Percentiles rank a stretch among this genome's conserved stretches.
Evolutionary conservation across 2,329 filamentous ascomycete species (phyloP).

Genomic region (Aquanectria penicillioides): DNA sequence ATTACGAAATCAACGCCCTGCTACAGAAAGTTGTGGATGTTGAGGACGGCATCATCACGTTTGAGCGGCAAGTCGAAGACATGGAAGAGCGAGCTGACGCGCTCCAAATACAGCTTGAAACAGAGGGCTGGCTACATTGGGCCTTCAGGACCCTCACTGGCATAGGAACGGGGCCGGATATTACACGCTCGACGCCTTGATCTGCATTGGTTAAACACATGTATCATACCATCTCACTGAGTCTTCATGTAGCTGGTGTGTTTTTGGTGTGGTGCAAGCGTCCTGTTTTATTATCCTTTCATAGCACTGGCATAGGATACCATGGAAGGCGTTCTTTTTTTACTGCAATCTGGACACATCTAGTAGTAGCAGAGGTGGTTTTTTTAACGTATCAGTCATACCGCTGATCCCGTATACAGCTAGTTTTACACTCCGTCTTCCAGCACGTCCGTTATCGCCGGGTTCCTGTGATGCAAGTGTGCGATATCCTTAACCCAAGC

Average conservation of each 20-base stretch:
- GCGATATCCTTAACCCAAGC: conserved; percentile 30
- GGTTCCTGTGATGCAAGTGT: conserved; percentile 30
- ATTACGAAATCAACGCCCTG: conserved; percentile 90
- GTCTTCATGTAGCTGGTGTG: background rate
- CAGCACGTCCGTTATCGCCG: conserved; percentile 24
- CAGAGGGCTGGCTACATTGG: conserved; percentile 73
- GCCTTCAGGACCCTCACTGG: conserved; percentile 69
- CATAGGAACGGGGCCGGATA: conserved; percentile 68
- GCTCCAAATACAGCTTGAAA: conserved; percentile 70
- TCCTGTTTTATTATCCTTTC: conserved; percentile 23
- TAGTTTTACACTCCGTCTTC: conserved; percentile 39
- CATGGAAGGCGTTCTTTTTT: conserved; percentile 16
- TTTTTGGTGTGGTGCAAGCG: background rate
- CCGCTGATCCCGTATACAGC: conserved; percentile 34
- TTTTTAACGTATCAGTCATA: conserved; percentile 26
- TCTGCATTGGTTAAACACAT: background rate
- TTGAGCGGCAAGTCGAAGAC: conserved; percentile 80
- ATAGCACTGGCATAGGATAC: conserved; percentile 10
- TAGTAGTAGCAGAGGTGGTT: conserved; percentile 30
- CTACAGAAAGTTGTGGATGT: conserved; percentile 85
- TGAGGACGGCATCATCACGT: conserved; percentile 82
- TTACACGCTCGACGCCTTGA: conserved; percentile 48
- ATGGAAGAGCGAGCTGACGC: conserved; percentile 73
- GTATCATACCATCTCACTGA: background rate
- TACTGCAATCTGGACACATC: conserved; percentile 1